Base-by-base conservation (phyloP, 164 flowering plant species). In the Aristolochia fimbriata region DNA sequence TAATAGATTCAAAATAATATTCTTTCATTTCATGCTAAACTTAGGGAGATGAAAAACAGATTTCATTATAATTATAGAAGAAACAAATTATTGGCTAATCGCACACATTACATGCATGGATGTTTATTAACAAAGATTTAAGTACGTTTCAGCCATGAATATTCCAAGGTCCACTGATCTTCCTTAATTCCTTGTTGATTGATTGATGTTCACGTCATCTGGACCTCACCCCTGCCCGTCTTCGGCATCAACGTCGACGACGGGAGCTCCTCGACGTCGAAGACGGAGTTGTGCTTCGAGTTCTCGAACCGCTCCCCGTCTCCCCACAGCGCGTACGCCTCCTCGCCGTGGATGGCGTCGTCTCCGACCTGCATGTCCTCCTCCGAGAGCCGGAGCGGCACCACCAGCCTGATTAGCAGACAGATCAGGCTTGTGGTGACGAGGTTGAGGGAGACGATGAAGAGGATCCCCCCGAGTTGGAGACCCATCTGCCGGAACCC, bases 221-320 rank as follows among this genome's bases (percentile, higher is more conserved):
- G 56, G 51, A 69, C 60, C 17, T 67, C 70, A 33, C 70, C 63
- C 21, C 33, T 16, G 13, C 59, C 23, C 13, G 50, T 56, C 54
- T 69, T 75, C 0, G 69, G 61, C n/a, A 24, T 46, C 30, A 27
- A 27, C 10, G 45, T 56, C 13, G 53, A 49, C 8, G 77, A 49
- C 8, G 77, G 63, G 54, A 73, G 70, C 5, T 73, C 77, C 6
- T 75, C 76, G 15, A 54, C 53, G 1, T 59, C 69, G n/a, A 24
- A 58, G 56, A 56, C 69, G 0, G 76, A 71, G 20, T 61, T 72
- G 41, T 70, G 64, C 73, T 67, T 69, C 19, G 74, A 70, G 24
- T n/a, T 59, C 65, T 76, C 85, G 24, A 61, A 70, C 75, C 71
- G 79, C 70, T 81, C 83, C n/a, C 81, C 81, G 47, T 81, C 81